Base-by-base conservation (phyloP, 805 yeast genomes). In the Wickerhamomyces hampshirensis region DNA sequence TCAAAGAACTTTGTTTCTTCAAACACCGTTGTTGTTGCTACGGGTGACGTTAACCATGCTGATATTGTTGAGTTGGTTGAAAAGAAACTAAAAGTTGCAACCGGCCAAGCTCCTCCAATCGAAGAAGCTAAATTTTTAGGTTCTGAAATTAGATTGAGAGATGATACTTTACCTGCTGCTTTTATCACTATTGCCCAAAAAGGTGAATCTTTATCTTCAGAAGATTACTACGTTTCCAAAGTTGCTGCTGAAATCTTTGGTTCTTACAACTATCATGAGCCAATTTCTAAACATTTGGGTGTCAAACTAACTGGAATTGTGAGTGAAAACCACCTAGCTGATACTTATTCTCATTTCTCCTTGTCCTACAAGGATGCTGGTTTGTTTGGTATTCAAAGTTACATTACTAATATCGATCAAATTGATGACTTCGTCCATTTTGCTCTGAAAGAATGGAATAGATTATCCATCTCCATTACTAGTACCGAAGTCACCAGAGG, bases 71-170 rank as follows among this genome's bases (percentile, higher is more conserved):
- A 77, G 42, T 70, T 80, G 38, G 76, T 84, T 42, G 80, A 79
- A 56, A 59, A 69, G 42, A 52, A 68, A 41, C 55, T 77, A 36
- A 48, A 64, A 32, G 51, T 80, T 23, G 65, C 75, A 37, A 62
- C 70, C 34, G 86, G 84, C 47, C 58, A 72, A 38, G 67, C 65
- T 35, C 67, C 69, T 48, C 69, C 69, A 38, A 50, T 54, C 35
- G 69, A 71, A 48, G 67, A 75, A 37, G 75, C 84, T 43, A 59
- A 77, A 38, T 84, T 84, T 75, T 72, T 84, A 60, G 95, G 95
- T 60, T 83, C 93, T 31, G 94, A 84, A 60, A 80, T 83, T 48
- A 79, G 89, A 75, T 67, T 83, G 68, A 81, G 95, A 77, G 95
- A 84, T 59, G 95, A 84, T 65, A 84, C 87, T 52, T 60, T 81